Percentiles rank a stretch among this genome's conserved stretches.
phyloP scores from a whole-genome alignment of 2,329 filamentous ascomycete genomes.

The Ophidiomyces ophidiicola region DNA sequence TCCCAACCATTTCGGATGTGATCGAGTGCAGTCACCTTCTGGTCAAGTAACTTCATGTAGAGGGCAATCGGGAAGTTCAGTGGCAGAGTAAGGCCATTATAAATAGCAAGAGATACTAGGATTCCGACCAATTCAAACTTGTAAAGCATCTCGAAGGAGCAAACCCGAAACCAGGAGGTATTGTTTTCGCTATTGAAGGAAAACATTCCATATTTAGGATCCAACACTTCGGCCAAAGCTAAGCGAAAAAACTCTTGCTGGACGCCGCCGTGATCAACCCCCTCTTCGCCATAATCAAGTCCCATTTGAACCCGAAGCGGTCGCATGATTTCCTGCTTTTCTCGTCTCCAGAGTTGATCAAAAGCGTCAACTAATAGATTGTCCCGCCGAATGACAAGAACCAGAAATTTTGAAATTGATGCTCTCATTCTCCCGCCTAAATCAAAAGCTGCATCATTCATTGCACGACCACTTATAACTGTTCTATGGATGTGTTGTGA shows the following conservation, averaged over 20 bases:
- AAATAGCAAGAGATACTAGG: conserved; percentile 77
- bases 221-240: conserved; percentile 64
- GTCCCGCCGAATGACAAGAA: conserved; percentile 56
- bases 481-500: conserved; percentile 37
- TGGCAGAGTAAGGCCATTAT: conserved; percentile 84
- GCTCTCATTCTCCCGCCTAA: conserved; percentile 53
- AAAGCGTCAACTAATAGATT: conserved; percentile 62
- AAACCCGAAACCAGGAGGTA: conserved; percentile 79
- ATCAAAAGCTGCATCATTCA: conserved; percentile 47
- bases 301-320: conserved; percentile 83
- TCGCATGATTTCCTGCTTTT: conserved; percentile 67
- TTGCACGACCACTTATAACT: conserved; percentile 29
- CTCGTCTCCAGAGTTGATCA: conserved; percentile 78
- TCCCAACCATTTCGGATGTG: conserved; percentile 84
- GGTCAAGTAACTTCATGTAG: conserved; percentile 65
- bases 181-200: conserved; percentile 61
- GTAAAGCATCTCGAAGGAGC: conserved; percentile 69
- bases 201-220: conserved; percentile 66
- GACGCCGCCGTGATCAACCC: conserved; percentile 85
- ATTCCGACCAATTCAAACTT: conserved; percentile 84
- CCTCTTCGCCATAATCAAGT: conserved; percentile 70
- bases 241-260: conserved; percentile 93
- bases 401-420: conserved; percentile 57
- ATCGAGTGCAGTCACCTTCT: conserved; percentile 56
- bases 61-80: conserved; percentile 77